Conservation (phyloP, 495 filamentous ascomycete species). For the Lophiostoma macrostomum region DNA sequence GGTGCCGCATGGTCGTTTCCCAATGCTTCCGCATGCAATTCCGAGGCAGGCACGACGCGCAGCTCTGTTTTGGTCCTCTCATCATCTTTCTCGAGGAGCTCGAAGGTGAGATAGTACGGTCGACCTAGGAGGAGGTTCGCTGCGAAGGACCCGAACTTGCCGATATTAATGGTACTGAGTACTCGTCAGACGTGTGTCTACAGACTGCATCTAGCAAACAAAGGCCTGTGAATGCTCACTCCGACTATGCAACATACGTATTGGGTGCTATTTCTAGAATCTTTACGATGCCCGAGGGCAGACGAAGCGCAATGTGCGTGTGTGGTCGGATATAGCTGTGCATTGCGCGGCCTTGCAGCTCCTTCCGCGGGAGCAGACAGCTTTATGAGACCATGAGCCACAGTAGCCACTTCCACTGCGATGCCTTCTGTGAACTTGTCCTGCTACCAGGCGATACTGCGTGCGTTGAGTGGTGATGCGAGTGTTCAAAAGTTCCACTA, state of each 20-base stretch:
- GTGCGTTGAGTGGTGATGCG: too few species aligned
- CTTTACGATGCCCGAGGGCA: slow-evolving; percentile 64
- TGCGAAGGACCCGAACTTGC: slow-evolving; percentile 86
- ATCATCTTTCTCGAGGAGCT: slow-evolving; percentile 67
- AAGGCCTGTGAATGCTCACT: slow-evolving; percentile 35
- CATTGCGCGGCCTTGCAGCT: slow-evolving; percentile 33
- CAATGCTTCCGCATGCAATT: slow-evolving; percentile 78
- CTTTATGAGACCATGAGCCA: slow-evolving; percentile 3
- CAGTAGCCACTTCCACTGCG: not conserved
- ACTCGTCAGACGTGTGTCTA: slow-evolving; percentile 29
- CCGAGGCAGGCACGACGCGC: slow-evolving; percentile 73
- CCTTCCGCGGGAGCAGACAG: not conserved
- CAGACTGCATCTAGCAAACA: slow-evolving; percentile 5
- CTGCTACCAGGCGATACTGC: too few species aligned
- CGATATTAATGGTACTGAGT: slow-evolving; percentile 71
- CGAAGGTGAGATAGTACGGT: slow-evolving; percentile 87
- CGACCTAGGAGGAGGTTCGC: slow-evolving; percentile 82
- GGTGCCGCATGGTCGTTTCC: slow-evolving; percentile 49
- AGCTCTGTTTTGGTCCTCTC: slow-evolving; percentile 57
- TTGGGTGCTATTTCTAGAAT: slow-evolving; percentile 67
- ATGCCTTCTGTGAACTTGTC: not conserved
- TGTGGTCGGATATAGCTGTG: slow-evolving; percentile 57
- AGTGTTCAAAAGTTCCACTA: too few species aligned
- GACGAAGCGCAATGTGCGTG: slow-evolving; percentile 60
- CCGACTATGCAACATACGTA: slow-evolving; percentile 60